Conservation (phyloP, 2,329 filamentous ascomycete species). For the Cadophora sp. region DNA sequence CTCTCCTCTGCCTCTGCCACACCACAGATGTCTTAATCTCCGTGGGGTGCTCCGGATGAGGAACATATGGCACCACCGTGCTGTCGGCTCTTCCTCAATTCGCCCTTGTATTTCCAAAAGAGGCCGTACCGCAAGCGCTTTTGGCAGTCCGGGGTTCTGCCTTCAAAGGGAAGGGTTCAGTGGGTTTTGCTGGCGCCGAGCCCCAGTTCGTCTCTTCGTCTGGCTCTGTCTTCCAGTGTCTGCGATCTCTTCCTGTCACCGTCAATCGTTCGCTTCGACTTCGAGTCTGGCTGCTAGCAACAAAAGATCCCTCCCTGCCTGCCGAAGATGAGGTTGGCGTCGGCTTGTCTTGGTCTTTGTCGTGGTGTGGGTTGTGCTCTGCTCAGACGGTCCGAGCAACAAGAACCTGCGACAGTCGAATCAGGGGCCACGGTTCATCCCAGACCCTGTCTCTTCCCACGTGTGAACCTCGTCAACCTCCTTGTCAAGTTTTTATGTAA, state of each 20-base stretch:
- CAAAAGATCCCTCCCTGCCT: neutral
- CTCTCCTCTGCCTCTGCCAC: neutral
- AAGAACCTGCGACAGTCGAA: constrained; percentile 2
- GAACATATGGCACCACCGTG: neutral
- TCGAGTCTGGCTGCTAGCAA: neutral
- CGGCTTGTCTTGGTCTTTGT: neutral
- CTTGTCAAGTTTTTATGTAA: neutral
- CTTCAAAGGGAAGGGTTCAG: neutral
- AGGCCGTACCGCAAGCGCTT: constrained; percentile 6
- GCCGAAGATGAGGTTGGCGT: neutral
- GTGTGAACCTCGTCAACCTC: constrained; percentile 5
- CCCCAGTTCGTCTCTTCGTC: neutral
- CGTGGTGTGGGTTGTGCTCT: constrained; percentile 5
- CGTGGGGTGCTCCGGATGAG: constrained; percentile 2
- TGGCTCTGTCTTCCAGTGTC: neutral
- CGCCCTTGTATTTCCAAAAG: constrained; percentile 6
- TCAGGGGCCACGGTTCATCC: constrained; percentile 13
- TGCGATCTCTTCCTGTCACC: neutral
- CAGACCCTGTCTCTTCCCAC: constrained; percentile 13
- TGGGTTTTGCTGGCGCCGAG: neutral
- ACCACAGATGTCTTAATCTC: constrained; percentile 7
- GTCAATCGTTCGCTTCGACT: neutral
- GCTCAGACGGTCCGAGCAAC: constrained; percentile 12
- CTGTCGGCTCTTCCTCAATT: neutral
- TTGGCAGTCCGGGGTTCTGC: constrained; percentile 6